Percentiles rank a stretch among this genome's conserved stretches.
Conservation (phyloP, 345 rosid genomes). For the Camelina neglecta region DNA sequence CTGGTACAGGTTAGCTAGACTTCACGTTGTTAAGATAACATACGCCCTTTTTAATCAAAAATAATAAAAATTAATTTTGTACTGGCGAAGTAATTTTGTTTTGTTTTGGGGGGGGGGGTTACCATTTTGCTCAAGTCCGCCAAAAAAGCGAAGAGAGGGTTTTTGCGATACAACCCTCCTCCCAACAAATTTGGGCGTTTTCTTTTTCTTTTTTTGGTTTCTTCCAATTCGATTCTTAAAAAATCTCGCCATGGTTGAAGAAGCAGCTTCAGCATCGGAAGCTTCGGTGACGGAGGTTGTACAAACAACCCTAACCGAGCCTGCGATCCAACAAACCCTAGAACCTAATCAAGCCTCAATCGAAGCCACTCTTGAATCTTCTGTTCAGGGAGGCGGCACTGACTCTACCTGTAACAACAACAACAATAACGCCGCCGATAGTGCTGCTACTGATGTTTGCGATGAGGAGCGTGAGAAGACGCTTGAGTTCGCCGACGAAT, state of each 20-base stretch:
- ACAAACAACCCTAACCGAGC: constrained; percentile 31
- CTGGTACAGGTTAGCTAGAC: too few species aligned
- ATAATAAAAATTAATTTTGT: neutral
- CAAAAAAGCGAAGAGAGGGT: constrained; percentile 23
- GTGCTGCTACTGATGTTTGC: constrained; percentile 48
- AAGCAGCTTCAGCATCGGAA: constrained; percentile 51
- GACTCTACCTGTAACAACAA: constrained; percentile 67
- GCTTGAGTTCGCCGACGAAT: constrained; percentile 66
- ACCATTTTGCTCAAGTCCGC: constrained; percentile 32
- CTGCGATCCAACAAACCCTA: constrained; percentile 43
- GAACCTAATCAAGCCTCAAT: constrained; percentile 49
- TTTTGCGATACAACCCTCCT: neutral
- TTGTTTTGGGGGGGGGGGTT: neutral
- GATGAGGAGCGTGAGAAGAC: constrained; percentile 57
- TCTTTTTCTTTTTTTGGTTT: neutral
- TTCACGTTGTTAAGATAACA: too few species aligned
- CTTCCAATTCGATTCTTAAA: neutral
- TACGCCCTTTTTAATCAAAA: neutral
- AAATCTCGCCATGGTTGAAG: constrained; percentile 49
- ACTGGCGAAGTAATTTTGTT: neutral
- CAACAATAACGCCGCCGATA: constrained; percentile 52
- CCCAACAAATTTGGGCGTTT: neutral
- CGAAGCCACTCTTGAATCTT: constrained; percentile 54
- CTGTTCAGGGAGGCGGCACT: constrained; percentile 51
- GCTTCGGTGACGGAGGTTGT: constrained; percentile 41